Evolutionary conservation across 2,329 filamentous ascomycete genomes (phyloP), one percentile per base, ranked within the genome.

Genomic region (Phoma herbarum): DNA sequence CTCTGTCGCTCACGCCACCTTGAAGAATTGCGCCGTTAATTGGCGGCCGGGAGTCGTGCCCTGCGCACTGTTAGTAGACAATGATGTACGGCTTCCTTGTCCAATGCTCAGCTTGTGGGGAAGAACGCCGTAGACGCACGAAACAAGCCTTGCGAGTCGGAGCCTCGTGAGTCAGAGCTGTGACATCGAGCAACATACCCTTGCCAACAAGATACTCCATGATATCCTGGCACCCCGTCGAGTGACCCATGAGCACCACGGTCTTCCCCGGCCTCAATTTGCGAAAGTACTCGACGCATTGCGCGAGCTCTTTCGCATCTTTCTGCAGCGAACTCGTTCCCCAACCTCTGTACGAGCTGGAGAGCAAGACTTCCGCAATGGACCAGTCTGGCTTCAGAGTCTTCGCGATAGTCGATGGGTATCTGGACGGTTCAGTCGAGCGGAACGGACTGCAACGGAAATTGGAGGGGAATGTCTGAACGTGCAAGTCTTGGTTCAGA

Each of bases 11-110:
- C 3, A 93, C 88, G 0, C 91, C 88, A 0, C 89, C 92, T 75
- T 96, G 93, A 53, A 97, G 79, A 43, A 97, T 89, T 47, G 88
- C 88, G 33, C 90, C 93, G 59, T 95, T 86, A 1, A 96, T 78
- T 0, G 57, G 79, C 0, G 86, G 84, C 12, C 85, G 78, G 39
- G 77, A 76, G 6, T 77, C 60, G 43, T 78, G 69, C 6, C 28
- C 46, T 56, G 31, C 4, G 2, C 25, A 22, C n/a, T 31, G 22
- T 45, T 20, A 39, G 35, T 4, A 20, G 9, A 39, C 33, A 4
- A 2, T 16, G 11, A 11, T 14, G 4, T 12, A 33, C 12, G 14
- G 11, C 29, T 3, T 18, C 12, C 33, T 37, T n/a, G 33, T n/a
- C 16, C 14, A 11, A 8, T 37, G n/a, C n/a, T 37, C 6, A 8